Evolutionary conservation across 495 filamentous ascomycete genomes (phyloP), one percentile per base, ranked within the genome.

Genomic region (Podospora appendiculata): DNA sequence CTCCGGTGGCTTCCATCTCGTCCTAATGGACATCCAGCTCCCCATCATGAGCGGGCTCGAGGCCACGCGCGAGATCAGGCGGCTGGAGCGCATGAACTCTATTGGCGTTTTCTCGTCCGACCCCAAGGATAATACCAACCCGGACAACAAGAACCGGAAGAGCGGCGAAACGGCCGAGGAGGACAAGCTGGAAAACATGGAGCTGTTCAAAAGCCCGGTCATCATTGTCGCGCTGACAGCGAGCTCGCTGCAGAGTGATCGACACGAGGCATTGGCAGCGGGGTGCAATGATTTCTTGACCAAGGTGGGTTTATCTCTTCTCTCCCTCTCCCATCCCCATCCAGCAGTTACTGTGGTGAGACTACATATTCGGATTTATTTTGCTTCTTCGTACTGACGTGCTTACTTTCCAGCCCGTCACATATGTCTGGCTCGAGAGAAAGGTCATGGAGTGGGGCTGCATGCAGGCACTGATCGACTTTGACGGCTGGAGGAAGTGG

Each of bases 371-470:
- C n/a, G n/a, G n/a, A n/a, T n/a, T n/a, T n/a, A n/a, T n/a, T n/a
- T n/a, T n/a, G n/a, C 25, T 25, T 25, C 25, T 25, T 25, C 2
- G 25, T 25, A 25, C 25, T 25, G 5, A 25, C 25, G 25, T 25
- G 25, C 2, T 25, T 25, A 25, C 25, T 5, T 1, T 39, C 36
- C 12, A 96, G 89, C 93, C 93, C 18, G 90, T 98, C 48, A 94
- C 92, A 58, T 97, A 96, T 62, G 90, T 94, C 52, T 98, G 93
- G 93, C 79, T 98, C 12, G 87, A 95, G 61, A 83, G 92, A 40
- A 98, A 98, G 65, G 90, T 97, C 40, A 96, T 92, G 65, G 93
- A 98, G 80, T 98, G 93, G 93, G 93, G 93, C 56, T 98, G 93
- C 72, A 96, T 98, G 86, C 93, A 97, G 75, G 94, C 94, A 16